Evolutionary conservation across 1,284 basidiomycete genomes (phyloP).

Genomic region (Mycena citricolor): DNA sequence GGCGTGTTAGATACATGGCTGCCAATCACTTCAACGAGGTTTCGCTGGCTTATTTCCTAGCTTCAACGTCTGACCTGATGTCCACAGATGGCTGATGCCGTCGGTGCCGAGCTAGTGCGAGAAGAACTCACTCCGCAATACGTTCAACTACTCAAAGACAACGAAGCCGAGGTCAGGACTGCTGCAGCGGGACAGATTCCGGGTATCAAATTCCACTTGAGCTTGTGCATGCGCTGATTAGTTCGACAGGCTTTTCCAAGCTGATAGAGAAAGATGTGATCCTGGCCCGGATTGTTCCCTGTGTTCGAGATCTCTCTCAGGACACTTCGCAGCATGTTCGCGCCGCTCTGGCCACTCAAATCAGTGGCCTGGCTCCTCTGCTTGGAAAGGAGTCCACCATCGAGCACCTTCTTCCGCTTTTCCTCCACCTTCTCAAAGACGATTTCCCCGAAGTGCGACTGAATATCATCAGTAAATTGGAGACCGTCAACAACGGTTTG

Average conservation of each 20-base stretch:
- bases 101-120: conserved; percentile 88
- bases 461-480: conserved; percentile 98
- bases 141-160: conserved; percentile 94
- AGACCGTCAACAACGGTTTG: conserved; percentile 91
- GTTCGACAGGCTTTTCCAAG: conserved; percentile 84
- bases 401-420: conserved; percentile 95
- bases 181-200: conserved; percentile 96
- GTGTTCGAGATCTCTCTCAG: conserved; percentile 91
- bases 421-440: conserved; percentile 96
- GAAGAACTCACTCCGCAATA: conserved; percentile 95
- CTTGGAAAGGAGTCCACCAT: conserved; percentile 94
- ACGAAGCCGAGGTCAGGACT: conserved; percentile 98
- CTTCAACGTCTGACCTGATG: conserved; percentile 9
- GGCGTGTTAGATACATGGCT: conserved; percentile 99
- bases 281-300: conserved; percentile 92
- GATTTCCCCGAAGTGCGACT: conserved; percentile 98
- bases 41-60: conserved; percentile 22
- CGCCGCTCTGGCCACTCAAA: conserved; percentile 94
- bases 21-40: conserved; percentile 98
- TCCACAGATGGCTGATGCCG: conserved; percentile 82
- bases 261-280: conserved; percentile 94
- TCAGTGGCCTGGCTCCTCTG: conserved; percentile 95
- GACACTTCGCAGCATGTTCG: conserved; percentile 97
- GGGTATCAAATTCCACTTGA: conserved; percentile 53
- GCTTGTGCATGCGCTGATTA: conserved; percentile 12